Base-by-base conservation (phyloP, 2,329 filamentous ascomycete species). In the Aplosporella prunicola region DNA sequence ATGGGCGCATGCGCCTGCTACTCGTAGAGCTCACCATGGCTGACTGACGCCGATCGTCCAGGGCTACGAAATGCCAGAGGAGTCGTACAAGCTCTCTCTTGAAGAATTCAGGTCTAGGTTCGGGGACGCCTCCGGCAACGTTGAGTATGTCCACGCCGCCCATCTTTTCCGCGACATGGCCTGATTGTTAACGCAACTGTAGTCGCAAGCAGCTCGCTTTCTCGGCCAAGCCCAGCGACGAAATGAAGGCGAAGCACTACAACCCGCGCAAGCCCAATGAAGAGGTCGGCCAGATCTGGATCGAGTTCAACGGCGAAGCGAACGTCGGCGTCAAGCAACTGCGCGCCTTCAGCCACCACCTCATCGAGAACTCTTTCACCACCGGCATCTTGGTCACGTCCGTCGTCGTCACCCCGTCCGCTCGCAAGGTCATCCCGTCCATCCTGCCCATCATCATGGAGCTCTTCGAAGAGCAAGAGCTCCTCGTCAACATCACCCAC, bases 401-500 rank as follows among this genome's bases (percentile, higher is more conserved):
- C 55, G 81, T 80, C 32, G 69, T 84, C 31, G 82, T 95, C 42
- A 93, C 87, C 1, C 75, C 86, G 18, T 82, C 88, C 43, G 89
- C 88, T 24, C 78, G 89, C 60, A 93, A 93, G 67, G 78, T 88
- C 48, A 81, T 93, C 50, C 78, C 78, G 47, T 79, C 80, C 42
- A 78, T 89, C 41, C 76, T 82, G 50, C 77, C 78, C 44, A 82
- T 82, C 39, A 78, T 83, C 54, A 85, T 95, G 55, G 91, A 98
- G 68, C 85, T 86, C 58, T 98, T 98, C 68, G 76, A 89, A 51
- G 91, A 96, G 69, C 82, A 91, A 60, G 91, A 98, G 64, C 65
- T 98, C 51, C 72, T 96, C 43, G 88, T 98, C 63, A 98, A 98
- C 66, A 96, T 98, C 62, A 96, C 89, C 42, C 84, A 88, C 61